Percentiles rank a stretch among this genome's conserved stretches.
Conservation (phyloP, 148 eudicot species). For the Dysphania ambrosioides region DNA sequence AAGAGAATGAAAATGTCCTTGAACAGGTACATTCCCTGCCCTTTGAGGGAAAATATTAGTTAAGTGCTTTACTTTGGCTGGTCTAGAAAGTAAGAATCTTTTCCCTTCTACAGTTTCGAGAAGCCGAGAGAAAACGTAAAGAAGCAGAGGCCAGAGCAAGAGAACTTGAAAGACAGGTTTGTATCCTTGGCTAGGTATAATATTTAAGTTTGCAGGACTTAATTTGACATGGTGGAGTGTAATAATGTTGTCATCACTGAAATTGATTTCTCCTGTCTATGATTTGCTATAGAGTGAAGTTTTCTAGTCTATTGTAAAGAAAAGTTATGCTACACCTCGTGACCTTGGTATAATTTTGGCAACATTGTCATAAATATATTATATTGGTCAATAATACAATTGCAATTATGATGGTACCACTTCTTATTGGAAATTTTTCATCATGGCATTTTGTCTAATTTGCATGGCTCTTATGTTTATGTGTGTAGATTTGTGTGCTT, state of each 20-base stretch:
- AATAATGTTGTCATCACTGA: neutral
- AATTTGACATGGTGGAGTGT: neutral
- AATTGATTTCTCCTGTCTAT: neutral
- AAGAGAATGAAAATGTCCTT: constrained; percentile 76
- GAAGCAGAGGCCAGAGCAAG: constrained; percentile 94
- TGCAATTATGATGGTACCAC: neutral
- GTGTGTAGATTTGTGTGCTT: neutral
- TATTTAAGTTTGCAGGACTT: constrained; percentile 12
- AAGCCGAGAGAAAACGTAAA: constrained; percentile 74
- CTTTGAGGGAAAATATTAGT: neutral
- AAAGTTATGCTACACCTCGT: neutral
- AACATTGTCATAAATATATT: neutral
- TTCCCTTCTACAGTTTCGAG: constrained; percentile 63
- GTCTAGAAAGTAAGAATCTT: neutral
- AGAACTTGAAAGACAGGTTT: constrained; percentile 88
- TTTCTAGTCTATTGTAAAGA: neutral
- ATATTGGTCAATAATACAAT: neutral
- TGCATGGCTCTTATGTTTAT: neutral
- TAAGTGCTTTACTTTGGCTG: neutral
- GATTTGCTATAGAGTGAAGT: neutral
- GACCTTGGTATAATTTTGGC: neutral
- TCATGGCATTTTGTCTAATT: neutral
- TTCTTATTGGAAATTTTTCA: neutral
- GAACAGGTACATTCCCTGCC: constrained; percentile 57
- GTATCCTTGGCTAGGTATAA: constrained; percentile 18